Conservation (phyloP, 768 basidiomycete genomes). For the Tulasnella sp. region DNA sequence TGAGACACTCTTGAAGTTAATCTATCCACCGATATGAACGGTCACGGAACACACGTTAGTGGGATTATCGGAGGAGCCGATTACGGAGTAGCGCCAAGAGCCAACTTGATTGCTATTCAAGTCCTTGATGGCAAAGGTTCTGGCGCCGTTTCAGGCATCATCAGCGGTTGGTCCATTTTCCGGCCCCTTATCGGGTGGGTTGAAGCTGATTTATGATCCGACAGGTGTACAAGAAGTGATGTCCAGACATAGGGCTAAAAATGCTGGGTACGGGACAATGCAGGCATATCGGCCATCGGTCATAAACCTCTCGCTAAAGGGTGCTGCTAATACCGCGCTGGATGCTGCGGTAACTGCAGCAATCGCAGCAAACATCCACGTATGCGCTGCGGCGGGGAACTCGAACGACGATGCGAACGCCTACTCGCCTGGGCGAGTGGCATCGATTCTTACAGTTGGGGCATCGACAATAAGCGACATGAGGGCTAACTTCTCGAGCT, state of each 20-base stretch:
- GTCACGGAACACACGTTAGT: constrained; percentile 15
- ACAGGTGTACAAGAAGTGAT: too few relatives aligned
- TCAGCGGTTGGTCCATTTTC: constrained; percentile 14
- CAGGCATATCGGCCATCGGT: too few relatives aligned
- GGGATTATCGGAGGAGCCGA: not conserved
- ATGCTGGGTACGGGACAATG: too few relatives aligned
- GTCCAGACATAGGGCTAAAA: too few relatives aligned
- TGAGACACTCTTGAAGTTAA: not conserved
- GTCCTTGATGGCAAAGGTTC: constrained; percentile 13
- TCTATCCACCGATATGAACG: constrained; percentile 15
- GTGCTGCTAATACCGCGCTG: constrained; percentile 9
- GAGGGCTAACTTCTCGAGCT: constrained; percentile 15
- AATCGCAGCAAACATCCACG: constrained; percentile 15
- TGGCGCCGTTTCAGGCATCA: constrained; percentile 9
- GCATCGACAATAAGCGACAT: not conserved
- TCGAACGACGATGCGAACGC: constrained; percentile 13
- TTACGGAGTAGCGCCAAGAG: not conserved
- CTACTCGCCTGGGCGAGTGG: constrained; percentile 16
- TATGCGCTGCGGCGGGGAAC: constrained; percentile 20
- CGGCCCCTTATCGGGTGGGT: not conserved
- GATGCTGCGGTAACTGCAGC: constrained; percentile 18
- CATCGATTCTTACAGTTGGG: constrained; percentile 18
- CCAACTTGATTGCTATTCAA: not conserved
- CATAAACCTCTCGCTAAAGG: constrained; percentile 16
- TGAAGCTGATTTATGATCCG: not conserved